Evolutionary conservation across 768 basidiomycete genomes (phyloP).

Genomic region (Calocera viscosa): DNA sequence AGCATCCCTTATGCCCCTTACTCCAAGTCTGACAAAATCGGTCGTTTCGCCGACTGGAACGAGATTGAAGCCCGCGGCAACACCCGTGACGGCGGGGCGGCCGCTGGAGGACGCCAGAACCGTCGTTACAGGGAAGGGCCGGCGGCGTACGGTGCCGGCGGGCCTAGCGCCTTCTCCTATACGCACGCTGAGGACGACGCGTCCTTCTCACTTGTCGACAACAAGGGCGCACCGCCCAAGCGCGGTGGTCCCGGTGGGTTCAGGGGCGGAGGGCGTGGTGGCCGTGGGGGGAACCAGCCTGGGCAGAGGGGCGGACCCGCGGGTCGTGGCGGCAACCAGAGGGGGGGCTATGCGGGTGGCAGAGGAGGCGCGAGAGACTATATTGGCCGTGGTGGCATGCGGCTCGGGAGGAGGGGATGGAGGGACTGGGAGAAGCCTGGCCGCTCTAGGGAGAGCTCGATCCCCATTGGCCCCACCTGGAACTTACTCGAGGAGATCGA

Average conservation of each 20-base stretch:
- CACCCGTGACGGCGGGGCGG: constrained; percentile 33
- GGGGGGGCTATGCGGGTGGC: constrained; percentile 22
- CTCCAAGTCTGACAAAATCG: constrained; percentile 97
- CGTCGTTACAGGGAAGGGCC: constrained; percentile 45
- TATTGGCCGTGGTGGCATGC: constrained; percentile 27
- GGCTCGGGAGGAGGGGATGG: constrained; percentile 65
- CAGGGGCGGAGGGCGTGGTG: constrained; percentile 36
- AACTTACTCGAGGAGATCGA: constrained; percentile 94
- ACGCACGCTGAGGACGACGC: constrained; percentile 98
- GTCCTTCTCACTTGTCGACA: constrained; percentile 91
- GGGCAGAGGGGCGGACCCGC: constrained; percentile 32
- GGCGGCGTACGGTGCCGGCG: constrained; percentile 80
- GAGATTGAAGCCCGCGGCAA: constrained; percentile 46
- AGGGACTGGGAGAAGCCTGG: constrained; percentile 76
- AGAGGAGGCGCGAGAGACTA: constrained; percentile 23
- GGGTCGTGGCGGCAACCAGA: constrained; percentile 29
- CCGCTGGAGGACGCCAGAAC: constrained; percentile 31
- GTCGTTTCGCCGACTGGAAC: constrained; percentile 96
- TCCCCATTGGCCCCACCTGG: constrained; percentile 87
- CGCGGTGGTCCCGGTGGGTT: constrained; percentile 48
- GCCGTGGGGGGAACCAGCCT: constrained; percentile 32
- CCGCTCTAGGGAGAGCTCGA: constrained; percentile 81
- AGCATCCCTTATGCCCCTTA: constrained; percentile 93
- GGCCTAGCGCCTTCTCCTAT: constrained; percentile 86
- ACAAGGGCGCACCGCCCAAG: constrained; percentile 57